Base-by-base conservation (phyloP, 352 stramenopile species). In the Pilasporangium apinafurcum region DNA sequence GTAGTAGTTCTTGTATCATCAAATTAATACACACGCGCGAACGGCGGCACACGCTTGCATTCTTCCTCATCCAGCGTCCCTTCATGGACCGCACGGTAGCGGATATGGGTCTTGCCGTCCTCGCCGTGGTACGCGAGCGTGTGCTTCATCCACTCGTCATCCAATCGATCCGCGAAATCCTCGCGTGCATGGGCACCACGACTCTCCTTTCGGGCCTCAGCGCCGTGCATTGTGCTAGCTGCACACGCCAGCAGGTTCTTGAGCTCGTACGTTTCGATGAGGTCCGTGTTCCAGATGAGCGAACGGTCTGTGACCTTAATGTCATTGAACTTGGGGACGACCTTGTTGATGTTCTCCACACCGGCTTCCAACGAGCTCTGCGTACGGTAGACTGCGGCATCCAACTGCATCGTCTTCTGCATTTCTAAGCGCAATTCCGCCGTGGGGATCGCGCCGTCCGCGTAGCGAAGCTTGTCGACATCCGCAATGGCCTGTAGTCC, bases 91-190 rank as follows among this genome's bases (percentile, higher is more conserved):
- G 83, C 81, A 12, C 93, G 80, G 65, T 97, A 98, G 18, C 76
- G 73, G 32, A 98, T 78, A 41, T 76, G 68, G 14, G 90, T 97
- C 67, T 92, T 91, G 38, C 66, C 81, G 34, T 88, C 72, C 25
- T 94, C 70, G 69, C 96, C 82, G 64, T 96, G 90, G 59, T 97
- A 98, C 2, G 90, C 83, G 29, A 98, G 56, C 10, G 92, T 98
- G 67, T 99, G 95, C 59, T 97, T 98, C 94, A 99, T 98, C 95
- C 95, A 99, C 22, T 97, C 76, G 36, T 91, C 77, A 62, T 99
- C 95, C 51, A 97, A 74, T 44, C 95, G 81, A 37, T 96, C 75
- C 5, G 83, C 76, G 57, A 95, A 98, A 65, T 99, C 88, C 64
- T 99, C 95, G 42, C 92, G 86, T 6, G 95, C 95, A 68, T 99